Conservation (phyloP, 331 rosid genomes). For the Pyrus hybrid region DNA sequence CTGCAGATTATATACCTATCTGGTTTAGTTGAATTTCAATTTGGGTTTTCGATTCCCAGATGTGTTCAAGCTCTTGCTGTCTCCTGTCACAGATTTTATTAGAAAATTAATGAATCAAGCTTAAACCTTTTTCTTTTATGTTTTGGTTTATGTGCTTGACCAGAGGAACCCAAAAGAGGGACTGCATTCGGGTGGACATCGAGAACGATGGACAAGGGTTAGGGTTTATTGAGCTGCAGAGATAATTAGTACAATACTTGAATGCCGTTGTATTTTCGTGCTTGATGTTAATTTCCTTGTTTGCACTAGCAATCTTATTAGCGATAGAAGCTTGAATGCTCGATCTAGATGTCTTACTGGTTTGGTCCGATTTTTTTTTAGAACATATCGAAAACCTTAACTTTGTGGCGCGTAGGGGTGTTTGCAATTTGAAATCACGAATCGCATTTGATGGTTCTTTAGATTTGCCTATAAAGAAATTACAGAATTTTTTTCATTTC, state of each 20-base stretch:
- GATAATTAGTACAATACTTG: neutral
- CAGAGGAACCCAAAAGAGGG: neutral
- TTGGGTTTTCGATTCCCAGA: neutral
- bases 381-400: neutral
- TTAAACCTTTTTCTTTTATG: neutral
- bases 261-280: neutral
- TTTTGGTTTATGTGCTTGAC: neutral
- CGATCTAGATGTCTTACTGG: neutral
- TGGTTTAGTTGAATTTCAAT: neutral
- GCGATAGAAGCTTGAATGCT: neutral
- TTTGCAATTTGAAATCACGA: neutral
- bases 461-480: neutral
- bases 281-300: neutral
- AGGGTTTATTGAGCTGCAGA: neutral
- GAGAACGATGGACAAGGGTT: neutral
- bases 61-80: neutral
- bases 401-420: neutral
- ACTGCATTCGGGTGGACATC: neutral
- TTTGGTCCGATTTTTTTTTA: neutral
- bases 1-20: neutral
- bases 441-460: neutral
- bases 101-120: neutral
- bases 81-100: neutral
- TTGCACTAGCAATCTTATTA: too few relatives aligned
- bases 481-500: neutral